Base-by-base conservation (phyloP, 768 basidiomycete species). In the Calocybe gangraenosa region DNA sequence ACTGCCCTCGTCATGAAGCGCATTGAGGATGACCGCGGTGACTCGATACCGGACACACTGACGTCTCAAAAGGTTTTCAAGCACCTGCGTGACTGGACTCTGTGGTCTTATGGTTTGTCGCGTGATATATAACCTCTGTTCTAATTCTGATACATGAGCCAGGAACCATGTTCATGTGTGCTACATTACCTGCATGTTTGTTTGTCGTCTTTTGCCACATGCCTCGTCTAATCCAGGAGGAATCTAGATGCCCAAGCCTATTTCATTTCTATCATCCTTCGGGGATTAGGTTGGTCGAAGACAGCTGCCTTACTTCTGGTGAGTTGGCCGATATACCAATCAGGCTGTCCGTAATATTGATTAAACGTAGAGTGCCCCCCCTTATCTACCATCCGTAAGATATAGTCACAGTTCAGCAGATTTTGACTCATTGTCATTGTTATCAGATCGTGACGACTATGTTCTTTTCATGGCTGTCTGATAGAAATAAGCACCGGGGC, bases 11-110 rank as follows among this genome's bases (percentile, higher is more conserved):
- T 77, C 18, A 43, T 77, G 36, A 65, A 62, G 52, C 70, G 75
- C 10, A 68, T 76, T 33, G 71, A 76, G 43, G 68, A 72, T 4
- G 75, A 76, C 50, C 68, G 74, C n/a, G 72, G 73, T 10, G 75
- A 77, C 52, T 68, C 74, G 1, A 40, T 71, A 34, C 73, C 73
- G 8, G 75, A 77, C 49, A 44, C 60, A 23, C 28, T 74, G 14
- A 75, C 67, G 15, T 32, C 48, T 6, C 43, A 51, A 31, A 73
- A 70, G 49, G 58, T 74, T 28, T 45, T 66, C 30, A 55, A 54
- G 20, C 66, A 74, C 57, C 55, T 77, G 9, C 53, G 52, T 32
- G 74, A 76, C 52, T 74, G 74, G 70, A 71, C 65, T 8, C 50
- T 74, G 33, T 75, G 73, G 74, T 60, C 65, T 2, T 73, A 70